Percentiles rank a stretch among this genome's conserved stretches.
These are phyloP conservation scores for Pichia sp. DNA, from an alignment of 1,139 yeast genomes.

Conservation along the genomic window DNA sequence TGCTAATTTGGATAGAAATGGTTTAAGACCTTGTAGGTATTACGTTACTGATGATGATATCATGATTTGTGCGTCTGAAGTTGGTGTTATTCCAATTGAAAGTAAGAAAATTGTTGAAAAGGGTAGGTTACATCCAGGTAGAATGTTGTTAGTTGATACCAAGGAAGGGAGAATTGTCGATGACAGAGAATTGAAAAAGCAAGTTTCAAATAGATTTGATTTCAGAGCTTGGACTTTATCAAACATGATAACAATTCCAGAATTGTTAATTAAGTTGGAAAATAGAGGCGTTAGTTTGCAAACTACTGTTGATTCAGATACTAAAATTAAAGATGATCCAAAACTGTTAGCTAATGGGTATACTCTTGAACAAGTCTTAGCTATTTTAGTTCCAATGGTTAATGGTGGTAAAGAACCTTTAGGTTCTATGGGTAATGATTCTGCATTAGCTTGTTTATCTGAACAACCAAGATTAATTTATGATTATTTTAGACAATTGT, in stretches of 20 bases:
- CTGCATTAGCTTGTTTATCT: conserved; percentile 92
- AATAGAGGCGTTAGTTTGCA: conserved; percentile 39
- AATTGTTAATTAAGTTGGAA: conserved; percentile 54
- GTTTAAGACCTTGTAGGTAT: conserved; percentile 96
- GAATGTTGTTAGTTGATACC: conserved; percentile 93
- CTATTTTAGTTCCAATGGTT: conserved; percentile 92
- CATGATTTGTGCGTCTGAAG: conserved; percentile 97
- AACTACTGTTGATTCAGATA: conserved; percentile 30
- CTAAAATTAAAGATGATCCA: conserved; percentile 70
- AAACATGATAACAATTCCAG: conserved; percentile 77
- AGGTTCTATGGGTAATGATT: conserved; percentile 98
- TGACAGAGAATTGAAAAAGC: conserved; percentile 76
- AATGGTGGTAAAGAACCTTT: conserved; percentile 84
- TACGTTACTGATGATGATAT: conserved; percentile 92
- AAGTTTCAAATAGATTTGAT: conserved; percentile 80
- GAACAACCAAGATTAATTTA: conserved; percentile 86
- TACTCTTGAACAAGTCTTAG: conserved; percentile 82
- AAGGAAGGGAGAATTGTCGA: conserved; percentile 89
- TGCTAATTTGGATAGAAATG: conserved; percentile 95
- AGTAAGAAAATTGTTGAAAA: conserved; percentile 74
- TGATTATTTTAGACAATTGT: conserved; percentile 92
- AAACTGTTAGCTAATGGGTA: conserved; percentile 83
- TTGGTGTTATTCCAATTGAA: conserved; percentile 89
- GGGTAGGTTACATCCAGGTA: conserved; percentile 94
- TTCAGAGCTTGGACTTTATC: conserved; percentile 91